A percentile compares a stretch with the other conserved stretches of the same genome.
phyloP scores from a whole-genome alignment of 371 early-diverging fungal genomes.

The Rhizopus sp. region DNA sequence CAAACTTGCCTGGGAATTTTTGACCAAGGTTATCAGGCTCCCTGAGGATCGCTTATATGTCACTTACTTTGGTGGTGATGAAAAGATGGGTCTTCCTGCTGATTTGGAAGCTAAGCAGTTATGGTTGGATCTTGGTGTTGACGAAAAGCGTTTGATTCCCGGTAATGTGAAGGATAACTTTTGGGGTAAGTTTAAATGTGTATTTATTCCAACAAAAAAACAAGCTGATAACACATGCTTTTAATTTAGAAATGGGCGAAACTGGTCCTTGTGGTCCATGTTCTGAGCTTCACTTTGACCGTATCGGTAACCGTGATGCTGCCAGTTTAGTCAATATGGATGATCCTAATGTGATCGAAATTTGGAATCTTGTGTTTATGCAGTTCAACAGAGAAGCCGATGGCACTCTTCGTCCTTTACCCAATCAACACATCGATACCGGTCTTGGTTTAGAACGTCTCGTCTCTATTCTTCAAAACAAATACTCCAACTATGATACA shows the following conservation, averaged over 20 bases:
- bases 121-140: slow-evolving; percentile 94
- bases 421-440: slow-evolving; percentile 99
- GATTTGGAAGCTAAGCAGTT: slow-evolving; percentile 94
- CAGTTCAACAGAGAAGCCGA: slow-evolving; percentile 99
- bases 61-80: slow-evolving; percentile 98
- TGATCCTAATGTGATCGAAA: slow-evolving; percentile 99
- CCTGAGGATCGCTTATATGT: slow-evolving; percentile 94
- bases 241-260: slow-evolving; percentile 94
- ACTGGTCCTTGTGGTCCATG: slow-evolving; percentile 99
- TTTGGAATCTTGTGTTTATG: slow-evolving; percentile 99
- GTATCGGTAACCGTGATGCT: slow-evolving; percentile 97
- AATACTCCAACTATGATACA: slow-evolving; percentile 98
- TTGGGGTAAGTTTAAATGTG: slow-evolving; percentile 78
- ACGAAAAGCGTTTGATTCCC: slow-evolving; percentile 85
- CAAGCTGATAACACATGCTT: neutral
- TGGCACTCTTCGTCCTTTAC: slow-evolving; percentile 86
- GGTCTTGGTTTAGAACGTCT: slow-evolving; percentile 99
- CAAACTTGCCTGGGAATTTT: slow-evolving; percentile 91
- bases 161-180: slow-evolving; percentile 98
- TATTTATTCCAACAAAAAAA: neutral
- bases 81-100: slow-evolving; percentile 74
- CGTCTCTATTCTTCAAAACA: slow-evolving; percentile 95
- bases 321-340: slow-evolving; percentile 96
- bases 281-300: slow-evolving; percentile 99
- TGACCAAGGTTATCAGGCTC: slow-evolving; percentile 89